Evolutionary conservation across 2,329 filamentous ascomycete genomes (phyloP).

Genomic region (Alternaria novae-zelandiae): DNA sequence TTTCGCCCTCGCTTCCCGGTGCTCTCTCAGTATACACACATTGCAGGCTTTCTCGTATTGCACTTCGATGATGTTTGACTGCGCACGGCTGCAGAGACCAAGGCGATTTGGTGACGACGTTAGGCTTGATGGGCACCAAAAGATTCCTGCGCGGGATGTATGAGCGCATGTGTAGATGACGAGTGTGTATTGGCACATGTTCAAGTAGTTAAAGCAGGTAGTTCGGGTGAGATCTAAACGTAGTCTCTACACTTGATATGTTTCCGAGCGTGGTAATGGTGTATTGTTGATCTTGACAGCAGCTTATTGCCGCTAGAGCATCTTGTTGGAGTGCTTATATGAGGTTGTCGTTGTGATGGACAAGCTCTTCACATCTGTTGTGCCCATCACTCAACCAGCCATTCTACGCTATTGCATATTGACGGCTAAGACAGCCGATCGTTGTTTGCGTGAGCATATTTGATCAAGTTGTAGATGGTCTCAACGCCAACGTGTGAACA

Average conservation of each 20-base stretch:
- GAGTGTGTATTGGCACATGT: neutral
- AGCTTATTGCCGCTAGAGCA: neutral
- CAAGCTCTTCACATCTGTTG: neutral
- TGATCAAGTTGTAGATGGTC: neutral
- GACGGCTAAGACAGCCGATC: neutral
- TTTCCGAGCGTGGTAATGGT: neutral
- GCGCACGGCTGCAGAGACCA: neutral
- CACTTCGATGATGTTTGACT: neutral
- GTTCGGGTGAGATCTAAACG: neutral
- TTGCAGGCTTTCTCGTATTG: neutral
- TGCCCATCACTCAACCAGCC: neutral
- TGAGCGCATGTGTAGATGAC: neutral
- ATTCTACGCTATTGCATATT: neutral
- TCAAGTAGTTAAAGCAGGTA: too few relatives aligned
- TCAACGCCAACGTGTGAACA: neutral
- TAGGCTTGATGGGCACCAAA: neutral
- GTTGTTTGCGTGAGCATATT: neutral
- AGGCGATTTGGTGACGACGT: neutral
- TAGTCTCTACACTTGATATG: neutral
- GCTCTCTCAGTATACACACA: neutral
- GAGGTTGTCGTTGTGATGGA: neutral
- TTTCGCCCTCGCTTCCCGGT: neutral
- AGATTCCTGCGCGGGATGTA: neutral
- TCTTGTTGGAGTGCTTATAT: neutral
- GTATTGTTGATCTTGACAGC: neutral